A percentile compares a stretch with the other conserved stretches of the same genome.
phyloP scores from a whole-genome alignment of 805 yeast species.

The Wickerhamiella vanderwaltii region DNA sequence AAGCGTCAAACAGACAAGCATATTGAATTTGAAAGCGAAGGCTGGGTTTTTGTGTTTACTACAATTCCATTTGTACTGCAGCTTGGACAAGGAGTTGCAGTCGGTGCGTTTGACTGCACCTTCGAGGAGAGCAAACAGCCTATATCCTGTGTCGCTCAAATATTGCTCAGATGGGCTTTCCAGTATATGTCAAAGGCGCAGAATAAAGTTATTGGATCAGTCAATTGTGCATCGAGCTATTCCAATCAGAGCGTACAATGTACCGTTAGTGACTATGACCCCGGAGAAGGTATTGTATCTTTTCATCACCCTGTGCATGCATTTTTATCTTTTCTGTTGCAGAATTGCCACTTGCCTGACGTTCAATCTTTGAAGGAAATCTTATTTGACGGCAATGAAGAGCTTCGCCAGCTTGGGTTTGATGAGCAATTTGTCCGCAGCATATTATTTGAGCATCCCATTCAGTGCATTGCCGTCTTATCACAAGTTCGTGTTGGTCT shows the following conservation, averaged over 20 bases:
- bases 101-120: conserved; percentile 22
- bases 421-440: conserved; percentile 18
- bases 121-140: conserved; percentile 12
- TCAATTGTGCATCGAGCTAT: background rate
- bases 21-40: conserved; percentile 82
- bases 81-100: conserved; percentile 28
- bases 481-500: conserved; percentile 80
- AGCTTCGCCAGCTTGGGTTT: background rate
- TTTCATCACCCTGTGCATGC: conserved; percentile 74
- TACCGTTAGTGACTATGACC: conserved; percentile 3
- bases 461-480: conserved; percentile 61
- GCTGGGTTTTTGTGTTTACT: conserved; percentile 62
- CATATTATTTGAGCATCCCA: conserved; percentile 54
- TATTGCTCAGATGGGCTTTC: conserved; percentile 23
- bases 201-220: background rate
- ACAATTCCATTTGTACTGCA: conserved; percentile 56
- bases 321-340: conserved; percentile 57
- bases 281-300: conserved; percentile 34
- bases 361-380: conserved; percentile 16
- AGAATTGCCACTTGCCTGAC: conserved; percentile 30
- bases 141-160: conserved; percentile 20
- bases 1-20: conserved; percentile 67
- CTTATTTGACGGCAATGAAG: conserved; percentile 14
- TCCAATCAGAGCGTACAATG: background rate
- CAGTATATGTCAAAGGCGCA: conserved; percentile 5